Evolutionary conservation across 2,329 filamentous ascomycete species (phyloP), one percentile per base, ranked within the genome.

Genomic region (Monascus ruber): DNA sequence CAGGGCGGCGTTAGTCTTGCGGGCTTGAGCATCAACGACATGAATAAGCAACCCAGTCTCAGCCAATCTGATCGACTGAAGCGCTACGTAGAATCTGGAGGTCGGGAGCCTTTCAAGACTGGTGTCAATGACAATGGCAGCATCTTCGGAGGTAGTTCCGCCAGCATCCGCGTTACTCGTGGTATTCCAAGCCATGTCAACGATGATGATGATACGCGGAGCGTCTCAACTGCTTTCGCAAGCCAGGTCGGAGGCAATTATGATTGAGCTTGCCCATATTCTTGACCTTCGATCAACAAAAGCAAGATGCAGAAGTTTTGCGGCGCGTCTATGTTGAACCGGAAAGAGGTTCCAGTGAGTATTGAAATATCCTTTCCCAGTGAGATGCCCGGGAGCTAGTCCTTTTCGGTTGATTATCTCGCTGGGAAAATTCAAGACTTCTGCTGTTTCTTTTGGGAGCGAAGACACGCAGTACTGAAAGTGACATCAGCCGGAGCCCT

Each of bases 171-270:
- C 37, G 64, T 70, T 44, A 66, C 67, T 35, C 65, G 67, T 35
- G 61, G 64, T 33, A 50, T 57, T 33, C 56, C 61, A 9, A 62
- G 66, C 24, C 58, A 63, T 40, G 47, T 56, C 31, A 63, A 67
- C 33, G 71, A 82, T 45, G 91, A 98, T 50, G 91, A 98, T 50
- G 91, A 96, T 59, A 86, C 91, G 55, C 86, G 91, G 66, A 96
- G 89, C 64, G 79, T 96, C 54, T 94, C 86, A 56, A 96, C 91
- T 38, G 88, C 88, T 36, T 98, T 96, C 67, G 88, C 89, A 45
- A 95, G 87, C 68, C 91, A 96, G 64, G 79, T 95, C 50, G 87
- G 85, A 40, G 72, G 73, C 33, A 73, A 69, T 50, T 77, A 77
- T 53, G 75, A 78, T 58, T 77, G 73, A 77, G 49, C 44, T 38